Conservation (phyloP, 768 basidiomycete genomes). For the Glaciozyma martinii region DNA sequence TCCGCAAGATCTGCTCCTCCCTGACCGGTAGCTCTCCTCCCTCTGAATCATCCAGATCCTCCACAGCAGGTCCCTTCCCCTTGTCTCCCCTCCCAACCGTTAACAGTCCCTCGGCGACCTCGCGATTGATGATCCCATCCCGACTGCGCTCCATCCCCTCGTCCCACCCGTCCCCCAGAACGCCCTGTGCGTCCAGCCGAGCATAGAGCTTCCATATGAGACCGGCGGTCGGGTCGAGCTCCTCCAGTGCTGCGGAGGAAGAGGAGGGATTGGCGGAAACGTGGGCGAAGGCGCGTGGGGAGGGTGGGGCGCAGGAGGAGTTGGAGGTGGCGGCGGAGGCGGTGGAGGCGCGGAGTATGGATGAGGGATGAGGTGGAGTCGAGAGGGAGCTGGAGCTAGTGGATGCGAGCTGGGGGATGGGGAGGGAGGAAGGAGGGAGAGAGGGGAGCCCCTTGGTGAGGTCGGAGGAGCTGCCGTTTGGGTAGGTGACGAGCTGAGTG, state of each 20-base stretch:
- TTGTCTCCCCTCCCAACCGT: constrained; percentile 27
- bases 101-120: constrained; percentile 43
- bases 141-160: constrained; percentile 90
- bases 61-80: constrained; percentile 40
- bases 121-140: constrained; percentile 41
- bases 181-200: constrained; percentile 76
- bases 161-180: constrained; percentile 86
- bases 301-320: constrained; percentile 2
- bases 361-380: too few relatives aligned
- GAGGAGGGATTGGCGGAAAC: constrained; percentile 2
- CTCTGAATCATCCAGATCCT: constrained; percentile 39
- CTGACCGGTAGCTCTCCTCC: constrained; percentile 36
- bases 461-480: too few relatives aligned
- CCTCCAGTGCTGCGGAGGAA: constrained; percentile 6
- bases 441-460: too few relatives aligned
- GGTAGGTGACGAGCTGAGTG: too few relatives aligned
- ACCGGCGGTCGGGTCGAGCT: constrained; percentile 43
- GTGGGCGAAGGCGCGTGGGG: neutral
- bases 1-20: constrained; percentile 62
- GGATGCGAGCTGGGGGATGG: too few relatives aligned
- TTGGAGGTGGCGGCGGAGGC: constrained; percentile 20
- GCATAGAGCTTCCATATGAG: constrained; percentile 83
- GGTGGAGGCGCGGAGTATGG: neutral
- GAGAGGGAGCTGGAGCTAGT: too few relatives aligned
- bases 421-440: too few relatives aligned